A percentile compares a stretch with the other conserved stretches of the same genome.
These are phyloP conservation scores for Botryotinia convoluta DNA, from an alignment of 2,329 filamentous ascomycete genomes.

Conservation along the genomic window DNA sequence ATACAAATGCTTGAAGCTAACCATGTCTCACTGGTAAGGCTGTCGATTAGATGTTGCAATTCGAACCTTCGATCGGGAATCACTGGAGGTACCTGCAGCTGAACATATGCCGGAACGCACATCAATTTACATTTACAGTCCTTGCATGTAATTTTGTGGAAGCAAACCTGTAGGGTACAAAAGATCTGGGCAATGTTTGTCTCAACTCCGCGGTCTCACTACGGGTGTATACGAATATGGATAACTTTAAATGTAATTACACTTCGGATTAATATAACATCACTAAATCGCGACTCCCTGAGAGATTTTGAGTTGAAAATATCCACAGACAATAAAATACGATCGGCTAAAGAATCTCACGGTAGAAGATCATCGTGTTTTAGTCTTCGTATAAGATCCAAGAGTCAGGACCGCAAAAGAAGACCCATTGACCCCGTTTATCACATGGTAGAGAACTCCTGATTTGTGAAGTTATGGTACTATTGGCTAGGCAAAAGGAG, in stretches of 20 bases:
- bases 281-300: not conserved
- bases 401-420: not conserved
- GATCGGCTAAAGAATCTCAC: not conserved
- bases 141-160: not conserved
- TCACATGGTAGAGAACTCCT: not conserved
- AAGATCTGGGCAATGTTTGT: no score
- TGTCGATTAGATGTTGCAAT: not conserved
- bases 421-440: not conserved
- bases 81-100: not conserved
- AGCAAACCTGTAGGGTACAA: not conserved
- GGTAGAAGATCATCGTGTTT: not conserved
- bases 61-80: not conserved
- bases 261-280: not conserved
- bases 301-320: not conserved
- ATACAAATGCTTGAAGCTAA: not conserved
- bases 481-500: not conserved
- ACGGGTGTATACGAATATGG: not conserved
- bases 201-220: not conserved
- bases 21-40: not conserved
- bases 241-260: not conserved
- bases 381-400: not conserved
- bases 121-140: not conserved
- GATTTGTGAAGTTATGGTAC: not conserved
- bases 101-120: not conserved
- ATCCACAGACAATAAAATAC: not conserved